Percentiles rank a stretch among this genome's conserved stretches.
phyloP scores from a whole-genome alignment of 78 protist genomes.

The Dictyostelium capitatum region DNA sequence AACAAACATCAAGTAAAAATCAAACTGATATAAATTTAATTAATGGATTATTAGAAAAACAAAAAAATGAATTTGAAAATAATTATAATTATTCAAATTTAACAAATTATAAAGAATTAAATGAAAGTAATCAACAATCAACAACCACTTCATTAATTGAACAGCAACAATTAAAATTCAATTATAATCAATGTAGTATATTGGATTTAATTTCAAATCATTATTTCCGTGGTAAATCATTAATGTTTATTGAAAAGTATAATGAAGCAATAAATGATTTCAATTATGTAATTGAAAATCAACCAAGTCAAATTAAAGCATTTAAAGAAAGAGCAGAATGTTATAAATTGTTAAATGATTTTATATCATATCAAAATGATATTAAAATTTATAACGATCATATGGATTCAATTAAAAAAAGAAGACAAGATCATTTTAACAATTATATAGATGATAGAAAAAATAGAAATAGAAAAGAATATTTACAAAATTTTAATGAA shows the following conservation, averaged over 20 bases:
- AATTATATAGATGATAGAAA: slow-evolving; percentile 13
- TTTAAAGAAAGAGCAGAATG: slow-evolving; percentile 47
- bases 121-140: not conserved
- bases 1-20: not conserved
- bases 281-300: not conserved
- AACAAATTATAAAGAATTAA: not conserved
- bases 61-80: slow-evolving; percentile 18
- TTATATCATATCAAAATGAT: slow-evolving; percentile 8
- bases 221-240: slow-evolving; percentile 20
- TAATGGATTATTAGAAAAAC: slow-evolving; percentile 3
- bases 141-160: not conserved
- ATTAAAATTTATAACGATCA: slow-evolving; percentile 7
- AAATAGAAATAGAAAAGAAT: not conserved
- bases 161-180: not conserved
- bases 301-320: slow-evolving; percentile 31
- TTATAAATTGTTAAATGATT: not conserved
- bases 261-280: not conserved
- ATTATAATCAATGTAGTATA: slow-evolving; percentile 3
- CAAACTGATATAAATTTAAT: not conserved
- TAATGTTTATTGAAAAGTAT: not conserved
- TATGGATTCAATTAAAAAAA: not conserved
- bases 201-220: slow-evolving; percentile 11
- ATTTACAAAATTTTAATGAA: not conserved
- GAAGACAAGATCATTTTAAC: slow-evolving; percentile 12
- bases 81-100: slow-evolving; percentile 9